phyloP scores from a whole-genome alignment of 805 yeast genomes.

The Hanseniaspora vineae region DNA sequence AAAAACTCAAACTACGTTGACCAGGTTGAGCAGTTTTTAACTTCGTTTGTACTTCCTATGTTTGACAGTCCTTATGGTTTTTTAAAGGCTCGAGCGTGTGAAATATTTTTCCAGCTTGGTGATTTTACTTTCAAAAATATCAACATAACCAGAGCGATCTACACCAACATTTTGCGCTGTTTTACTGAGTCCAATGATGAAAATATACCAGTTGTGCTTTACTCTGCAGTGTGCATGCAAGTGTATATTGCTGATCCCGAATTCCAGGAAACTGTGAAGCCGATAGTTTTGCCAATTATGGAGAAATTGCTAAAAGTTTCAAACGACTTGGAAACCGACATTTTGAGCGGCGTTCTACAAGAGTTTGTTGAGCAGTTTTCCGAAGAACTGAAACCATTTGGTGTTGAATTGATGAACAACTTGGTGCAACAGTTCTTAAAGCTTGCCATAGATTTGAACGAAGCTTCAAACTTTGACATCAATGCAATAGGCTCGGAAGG shows the following conservation, averaged over 20 bases:
- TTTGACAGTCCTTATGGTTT: constrained; percentile 50
- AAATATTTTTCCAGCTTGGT: constrained; percentile 52
- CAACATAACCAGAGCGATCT: constrained; percentile 26
- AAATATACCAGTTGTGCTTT: constrained; percentile 62
- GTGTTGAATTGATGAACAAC: constrained; percentile 51
- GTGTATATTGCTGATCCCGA: constrained; percentile 52
- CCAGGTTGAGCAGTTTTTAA: constrained; percentile 60
- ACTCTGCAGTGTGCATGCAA: constrained; percentile 78
- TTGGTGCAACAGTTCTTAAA: constrained; percentile 62
- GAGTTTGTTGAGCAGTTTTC: constrained; percentile 86
- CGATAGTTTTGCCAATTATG: constrained; percentile 69
- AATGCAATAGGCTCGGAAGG: constrained; percentile 23
- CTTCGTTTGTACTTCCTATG: constrained; percentile 55
- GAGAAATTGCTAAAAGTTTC: constrained; percentile 62
- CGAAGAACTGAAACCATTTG: constrained; percentile 83
- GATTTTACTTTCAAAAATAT: constrained; percentile 38
- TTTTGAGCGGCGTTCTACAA: constrained; percentile 83
- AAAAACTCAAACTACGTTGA: constrained; percentile 42
- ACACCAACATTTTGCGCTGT: constrained; percentile 32
- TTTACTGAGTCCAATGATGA: constrained; percentile 29
- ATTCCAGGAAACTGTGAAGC: constrained; percentile 55
- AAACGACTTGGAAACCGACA: constrained; percentile 74
- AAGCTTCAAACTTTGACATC: constrained; percentile 36
- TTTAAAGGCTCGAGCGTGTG: constrained; percentile 63
- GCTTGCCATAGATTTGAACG: constrained; percentile 57